phyloP scores from a whole-genome alignment of 306 rosid species.

The Dicorynia guianensis region DNA sequence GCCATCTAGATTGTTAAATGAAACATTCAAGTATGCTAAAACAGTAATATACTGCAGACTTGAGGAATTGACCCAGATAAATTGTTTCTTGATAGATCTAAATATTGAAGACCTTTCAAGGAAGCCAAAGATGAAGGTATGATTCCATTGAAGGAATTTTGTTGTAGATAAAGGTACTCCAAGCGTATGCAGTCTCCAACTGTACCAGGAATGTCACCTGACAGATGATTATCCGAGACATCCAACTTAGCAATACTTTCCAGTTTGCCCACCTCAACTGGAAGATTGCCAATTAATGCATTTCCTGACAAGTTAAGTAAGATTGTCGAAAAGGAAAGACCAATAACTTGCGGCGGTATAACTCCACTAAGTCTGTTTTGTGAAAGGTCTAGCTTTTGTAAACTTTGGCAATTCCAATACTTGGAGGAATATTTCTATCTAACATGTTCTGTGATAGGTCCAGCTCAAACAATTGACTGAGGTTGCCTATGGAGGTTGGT shows the following conservation, averaged over 20 bases:
- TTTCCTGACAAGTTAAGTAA: neutral
- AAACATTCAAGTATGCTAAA: neutral
- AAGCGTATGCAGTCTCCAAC: neutral
- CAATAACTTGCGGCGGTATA: neutral
- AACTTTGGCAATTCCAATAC: neutral
- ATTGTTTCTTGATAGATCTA: constrained; percentile 28
- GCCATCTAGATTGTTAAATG: neutral
- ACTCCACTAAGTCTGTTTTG: neutral
- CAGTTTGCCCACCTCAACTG: neutral
- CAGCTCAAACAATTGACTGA: neutral
- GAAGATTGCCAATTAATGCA: neutral
- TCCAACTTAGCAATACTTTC: neutral
- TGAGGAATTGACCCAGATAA: neutral
- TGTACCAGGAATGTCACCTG: neutral
- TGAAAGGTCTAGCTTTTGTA: neutral
- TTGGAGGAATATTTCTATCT: neutral
- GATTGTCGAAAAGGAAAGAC: neutral
- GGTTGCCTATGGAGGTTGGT: constrained; percentile 12
- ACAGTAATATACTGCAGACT: neutral
- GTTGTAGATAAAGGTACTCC: neutral
- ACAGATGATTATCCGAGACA: neutral
- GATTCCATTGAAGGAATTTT: neutral
- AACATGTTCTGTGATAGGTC: neutral
- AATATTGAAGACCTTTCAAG: too few species aligned
- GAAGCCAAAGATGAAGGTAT: neutral